phyloP scores from a whole-genome alignment of 768 basidiomycete genomes.

The Lyophyllum decastes region DNA sequence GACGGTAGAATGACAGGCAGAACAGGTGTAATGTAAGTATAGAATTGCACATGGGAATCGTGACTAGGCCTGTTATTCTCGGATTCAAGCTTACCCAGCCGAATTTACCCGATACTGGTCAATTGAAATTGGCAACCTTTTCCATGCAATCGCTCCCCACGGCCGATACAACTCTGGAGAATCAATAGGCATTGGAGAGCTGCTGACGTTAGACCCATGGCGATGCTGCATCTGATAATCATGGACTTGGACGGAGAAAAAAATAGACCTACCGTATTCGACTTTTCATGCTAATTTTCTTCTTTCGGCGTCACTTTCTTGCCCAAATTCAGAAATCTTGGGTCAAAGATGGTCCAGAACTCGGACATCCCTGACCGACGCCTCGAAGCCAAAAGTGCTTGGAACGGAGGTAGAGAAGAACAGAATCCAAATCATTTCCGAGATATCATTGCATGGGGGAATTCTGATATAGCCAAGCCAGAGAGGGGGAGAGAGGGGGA shows the following conservation, averaged over 20 bases:
- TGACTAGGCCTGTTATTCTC: constrained; percentile 11
- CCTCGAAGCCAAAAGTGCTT: neutral
- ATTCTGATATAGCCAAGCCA: constrained; percentile 19
- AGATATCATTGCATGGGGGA: constrained; percentile 18
- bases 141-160: constrained; percentile 1
- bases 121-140: constrained; percentile 3
- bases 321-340: neutral
- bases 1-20: constrained; percentile 28
- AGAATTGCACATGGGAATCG: constrained; percentile 14
- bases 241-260: neutral
- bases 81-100: constrained; percentile 25
- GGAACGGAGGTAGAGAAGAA: neutral
- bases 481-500: neutral
- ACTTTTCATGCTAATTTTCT: neutral
- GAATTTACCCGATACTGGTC: constrained; percentile 35
- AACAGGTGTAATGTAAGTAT: constrained; percentile 24
- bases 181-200: neutral
- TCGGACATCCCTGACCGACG: neutral
- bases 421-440: constrained; percentile 6
- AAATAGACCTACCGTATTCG: neutral
- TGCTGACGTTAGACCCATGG: neutral
- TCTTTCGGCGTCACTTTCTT: neutral
- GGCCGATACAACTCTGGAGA: neutral
- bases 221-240: neutral
- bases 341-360: neutral